These are phyloP conservation scores for Euphorbia corollata DNA, from an alignment of 441 rosid genomes.

Conservation along the genomic window DNA sequence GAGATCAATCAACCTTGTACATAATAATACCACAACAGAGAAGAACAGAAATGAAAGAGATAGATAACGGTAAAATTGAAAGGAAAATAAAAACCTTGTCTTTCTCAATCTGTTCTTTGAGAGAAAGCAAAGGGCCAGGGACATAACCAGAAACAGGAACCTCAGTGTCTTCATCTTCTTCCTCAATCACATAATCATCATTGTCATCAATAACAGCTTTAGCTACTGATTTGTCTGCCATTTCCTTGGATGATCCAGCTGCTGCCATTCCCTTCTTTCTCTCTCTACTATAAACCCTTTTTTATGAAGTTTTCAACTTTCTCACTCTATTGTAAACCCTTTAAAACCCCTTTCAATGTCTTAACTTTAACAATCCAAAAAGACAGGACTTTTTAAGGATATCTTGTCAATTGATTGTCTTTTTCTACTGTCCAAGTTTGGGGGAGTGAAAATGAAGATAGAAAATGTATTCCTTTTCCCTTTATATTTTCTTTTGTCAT, in stretches of 20 bases:
- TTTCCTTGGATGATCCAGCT: constrained; percentile 38
- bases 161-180: constrained; percentile 21
- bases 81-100: constrained; percentile 38
- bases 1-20: no score
- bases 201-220: constrained; percentile 8
- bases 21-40: not conserved
- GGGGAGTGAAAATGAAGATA: constrained; percentile 3
- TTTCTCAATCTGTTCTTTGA: constrained; percentile 56
- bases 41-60: not conserved
- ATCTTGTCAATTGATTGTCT: not conserved
- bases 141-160: constrained; percentile 31
- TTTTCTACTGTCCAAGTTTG: constrained; percentile 3
- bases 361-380: constrained; percentile 10
- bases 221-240: constrained; percentile 21
- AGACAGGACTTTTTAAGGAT: not conserved
- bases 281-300: not conserved
- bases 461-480: not conserved
- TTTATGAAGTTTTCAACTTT: constrained; percentile 23
- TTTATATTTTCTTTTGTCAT: constrained; percentile 9
- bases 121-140: constrained; percentile 52
- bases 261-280: constrained; percentile 32
- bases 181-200: constrained; percentile 19
- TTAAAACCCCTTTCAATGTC: constrained; percentile 15
- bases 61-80: not conserved
- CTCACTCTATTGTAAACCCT: constrained; percentile 16